Conservation (phyloP, 2,329 filamentous ascomycete genomes). For the Pyricularia sp. region DNA sequence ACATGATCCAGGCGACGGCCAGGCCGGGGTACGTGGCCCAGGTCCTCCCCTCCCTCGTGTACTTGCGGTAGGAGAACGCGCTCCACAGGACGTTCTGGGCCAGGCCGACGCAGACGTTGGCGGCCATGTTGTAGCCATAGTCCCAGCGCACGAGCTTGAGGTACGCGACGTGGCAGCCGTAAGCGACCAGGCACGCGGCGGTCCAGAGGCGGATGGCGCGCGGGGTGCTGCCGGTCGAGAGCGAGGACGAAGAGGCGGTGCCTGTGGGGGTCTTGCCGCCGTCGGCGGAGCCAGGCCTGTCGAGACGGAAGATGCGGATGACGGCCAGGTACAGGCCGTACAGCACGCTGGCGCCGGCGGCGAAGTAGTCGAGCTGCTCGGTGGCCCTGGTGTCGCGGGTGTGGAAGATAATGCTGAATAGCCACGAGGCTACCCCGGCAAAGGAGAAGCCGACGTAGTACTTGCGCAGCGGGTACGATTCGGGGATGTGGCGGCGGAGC, state of each 20-base stretch:
- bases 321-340: constrained; percentile 85
- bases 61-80: constrained; percentile 69
- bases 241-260: constrained; percentile 1
- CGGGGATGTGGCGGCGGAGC: constrained; percentile 61
- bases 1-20: constrained; percentile 82
- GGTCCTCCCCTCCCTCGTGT: constrained; percentile 56
- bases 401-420: constrained; percentile 86
- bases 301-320: constrained; percentile 75
- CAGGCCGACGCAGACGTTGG: constrained; percentile 76
- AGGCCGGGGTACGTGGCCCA: constrained; percentile 90
- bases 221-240: constrained; percentile 24
- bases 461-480: constrained; percentile 62
- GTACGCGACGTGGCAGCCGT: constrained; percentile 70
- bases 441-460: constrained; percentile 78
- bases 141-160: constrained; percentile 83
- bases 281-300: constrained; percentile 30
- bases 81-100: constrained; percentile 79
- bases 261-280: background rate
- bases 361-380: constrained; percentile 95
- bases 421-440: constrained; percentile 75
- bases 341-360: constrained; percentile 77
- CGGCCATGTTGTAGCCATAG: constrained; percentile 96
- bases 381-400: constrained; percentile 77
- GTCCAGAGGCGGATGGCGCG: constrained; percentile 66
- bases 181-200: constrained; percentile 58